Evolutionary conservation across 208 protist genomes (phyloP).

Genomic region (Leptomonas seymouri): DNA sequence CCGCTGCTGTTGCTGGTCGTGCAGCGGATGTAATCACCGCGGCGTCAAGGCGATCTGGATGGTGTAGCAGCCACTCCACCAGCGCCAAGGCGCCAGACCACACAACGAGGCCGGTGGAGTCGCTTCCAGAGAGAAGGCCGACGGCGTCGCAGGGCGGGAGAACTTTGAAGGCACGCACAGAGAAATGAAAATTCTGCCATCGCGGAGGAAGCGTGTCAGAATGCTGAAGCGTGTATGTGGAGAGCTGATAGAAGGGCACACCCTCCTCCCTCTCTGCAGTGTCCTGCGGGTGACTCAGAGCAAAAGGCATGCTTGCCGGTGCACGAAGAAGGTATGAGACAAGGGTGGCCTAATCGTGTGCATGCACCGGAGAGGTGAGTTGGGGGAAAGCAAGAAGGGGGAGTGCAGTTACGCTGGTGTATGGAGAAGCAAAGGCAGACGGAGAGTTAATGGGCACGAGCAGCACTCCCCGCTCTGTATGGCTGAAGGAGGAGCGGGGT

Average conservation of each 20-base stretch:
- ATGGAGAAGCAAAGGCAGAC: background rate
- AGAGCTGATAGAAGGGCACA: conserved; percentile 39
- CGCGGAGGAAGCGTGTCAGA: background rate
- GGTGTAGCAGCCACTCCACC: conserved; percentile 37
- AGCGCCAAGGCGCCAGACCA: conserved; percentile 43
- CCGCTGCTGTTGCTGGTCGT: background rate
- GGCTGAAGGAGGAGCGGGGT: too few species aligned
- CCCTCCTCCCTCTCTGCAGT: conserved; percentile 33
- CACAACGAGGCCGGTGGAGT: conserved; percentile 47
- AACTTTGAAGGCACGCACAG: conserved; percentile 35
- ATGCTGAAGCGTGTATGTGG: conserved; percentile 14
- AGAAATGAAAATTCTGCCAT: conserved; percentile 24
- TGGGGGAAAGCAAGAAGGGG: background rate
- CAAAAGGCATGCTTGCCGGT: conserved; percentile 58
- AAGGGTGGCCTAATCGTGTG: background rate
- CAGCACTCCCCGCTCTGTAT: too few species aligned
- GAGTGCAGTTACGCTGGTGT: too few species aligned
- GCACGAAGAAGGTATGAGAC: too few species aligned
- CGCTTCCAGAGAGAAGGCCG: conserved; percentile 28
- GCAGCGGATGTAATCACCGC: background rate
- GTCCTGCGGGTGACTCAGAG: conserved; percentile 30
- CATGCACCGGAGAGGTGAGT: background rate
- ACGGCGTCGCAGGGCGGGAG: conserved; percentile 46
- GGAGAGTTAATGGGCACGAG: background rate
- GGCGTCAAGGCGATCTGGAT: background rate